Percentiles rank a stretch among this genome's conserved stretches.
Conservation (phyloP, 2,329 filamentous ascomycete species). For the Calycina herbarum region DNA sequence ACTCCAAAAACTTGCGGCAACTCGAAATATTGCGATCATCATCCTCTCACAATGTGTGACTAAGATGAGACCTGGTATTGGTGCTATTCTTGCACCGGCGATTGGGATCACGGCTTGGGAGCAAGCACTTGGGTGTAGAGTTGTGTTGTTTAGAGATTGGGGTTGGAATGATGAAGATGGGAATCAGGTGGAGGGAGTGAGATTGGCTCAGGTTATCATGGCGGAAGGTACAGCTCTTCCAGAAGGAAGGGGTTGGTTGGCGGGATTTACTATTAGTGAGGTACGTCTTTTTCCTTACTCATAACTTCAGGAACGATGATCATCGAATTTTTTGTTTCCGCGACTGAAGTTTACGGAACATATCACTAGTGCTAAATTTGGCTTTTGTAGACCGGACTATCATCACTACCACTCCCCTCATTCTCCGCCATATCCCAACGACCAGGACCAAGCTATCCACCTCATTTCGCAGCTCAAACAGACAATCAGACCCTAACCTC, state of each 20-base stretch:
- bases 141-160: conserved; percentile 81
- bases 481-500: neutral
- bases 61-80: conserved; percentile 67
- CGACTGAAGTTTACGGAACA: too few species aligned
- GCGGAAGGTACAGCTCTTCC: conserved; percentile 49
- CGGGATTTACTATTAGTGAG: conserved; percentile 32
- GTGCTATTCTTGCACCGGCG: conserved; percentile 71
- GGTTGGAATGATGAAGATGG: conserved; percentile 47
- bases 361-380: neutral
- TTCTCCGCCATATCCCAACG: conserved; percentile 9
- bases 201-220: conserved; percentile 66
- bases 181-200: conserved; percentile 53
- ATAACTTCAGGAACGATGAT: neutral
- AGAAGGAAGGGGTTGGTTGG: conserved; percentile 22
- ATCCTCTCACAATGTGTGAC: conserved; percentile 79
- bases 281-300: conserved; percentile 20
- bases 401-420: conserved; percentile 16
- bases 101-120: conserved; percentile 81
- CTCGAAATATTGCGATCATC: conserved; percentile 71
- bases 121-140: conserved; percentile 67
- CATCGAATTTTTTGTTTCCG: too few species aligned
- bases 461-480: neutral
- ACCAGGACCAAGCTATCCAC: conserved; percentile 10
- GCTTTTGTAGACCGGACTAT: conserved; percentile 19
- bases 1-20: conserved; percentile 73